phyloP scores from a whole-genome alignment of 441 rosid species.

The Aquilaria agallochum region DNA sequence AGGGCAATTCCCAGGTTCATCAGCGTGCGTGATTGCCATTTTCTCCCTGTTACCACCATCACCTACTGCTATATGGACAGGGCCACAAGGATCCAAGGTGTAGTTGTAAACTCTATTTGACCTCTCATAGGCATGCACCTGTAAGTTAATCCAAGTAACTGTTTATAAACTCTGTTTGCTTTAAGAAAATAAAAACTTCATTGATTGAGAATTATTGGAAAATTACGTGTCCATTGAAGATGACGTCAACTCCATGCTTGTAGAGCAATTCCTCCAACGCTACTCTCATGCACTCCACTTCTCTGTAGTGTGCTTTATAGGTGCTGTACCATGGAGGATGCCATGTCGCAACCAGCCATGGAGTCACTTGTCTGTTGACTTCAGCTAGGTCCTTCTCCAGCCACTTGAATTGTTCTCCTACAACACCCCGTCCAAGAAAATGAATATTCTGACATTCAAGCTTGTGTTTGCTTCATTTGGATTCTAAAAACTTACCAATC shows the following conservation, averaged over 20 bases:
- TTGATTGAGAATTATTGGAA: no score
- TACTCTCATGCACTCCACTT: constrained; percentile 65
- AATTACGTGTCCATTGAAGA: constrained; percentile 62
- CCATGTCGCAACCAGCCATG: constrained; percentile 66
- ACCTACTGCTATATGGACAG: constrained; percentile 66
- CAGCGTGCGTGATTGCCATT: constrained; percentile 60
- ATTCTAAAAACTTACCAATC: constrained; percentile 4
- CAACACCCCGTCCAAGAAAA: constrained; percentile 6
- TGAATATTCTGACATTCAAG: background rate
- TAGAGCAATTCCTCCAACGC: constrained; percentile 62
- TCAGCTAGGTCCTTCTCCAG: constrained; percentile 45
- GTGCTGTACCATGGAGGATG: constrained; percentile 71
- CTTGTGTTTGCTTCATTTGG: background rate
- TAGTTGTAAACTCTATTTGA: constrained; percentile 85
- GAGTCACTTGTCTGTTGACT: constrained; percentile 43
- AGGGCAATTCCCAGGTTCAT: constrained; percentile 78
- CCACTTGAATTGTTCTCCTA: constrained; percentile 57
- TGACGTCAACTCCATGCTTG: constrained; percentile 37
- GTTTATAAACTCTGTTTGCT: no score
- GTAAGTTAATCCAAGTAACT: background rate
- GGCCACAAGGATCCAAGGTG: constrained; percentile 72
- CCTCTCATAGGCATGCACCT: constrained; percentile 95
- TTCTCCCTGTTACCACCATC: constrained; percentile 67
- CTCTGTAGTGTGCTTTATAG: constrained; percentile 59
- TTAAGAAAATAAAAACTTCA: no score